A percentile compares a stretch with the other conserved stretches of the same genome.
Evolutionary conservation across 345 rosid species (phyloP).

Genomic region (Microcos paniculata): DNA sequence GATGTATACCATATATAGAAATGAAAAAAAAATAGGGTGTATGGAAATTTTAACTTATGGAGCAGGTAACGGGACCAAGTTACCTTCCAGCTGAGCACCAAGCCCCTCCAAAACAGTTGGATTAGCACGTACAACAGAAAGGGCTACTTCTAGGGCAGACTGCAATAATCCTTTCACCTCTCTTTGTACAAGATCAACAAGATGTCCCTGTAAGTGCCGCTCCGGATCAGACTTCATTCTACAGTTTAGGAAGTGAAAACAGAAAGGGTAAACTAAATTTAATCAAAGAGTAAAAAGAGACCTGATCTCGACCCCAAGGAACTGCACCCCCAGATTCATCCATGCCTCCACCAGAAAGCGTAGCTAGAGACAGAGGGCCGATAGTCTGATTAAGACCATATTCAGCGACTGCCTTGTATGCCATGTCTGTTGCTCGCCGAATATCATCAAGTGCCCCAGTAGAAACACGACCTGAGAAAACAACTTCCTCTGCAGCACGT

Average conservation of each 20-base stretch:
- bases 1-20: neutral
- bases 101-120: slow-evolving; percentile 86
- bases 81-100: slow-evolving; percentile 95
- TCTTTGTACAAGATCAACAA: slow-evolving; percentile 86
- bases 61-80: neutral
- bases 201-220: slow-evolving; percentile 60
- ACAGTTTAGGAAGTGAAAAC: neutral
- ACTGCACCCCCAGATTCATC: slow-evolving; percentile 66
- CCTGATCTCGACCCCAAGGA: slow-evolving; percentile 95
- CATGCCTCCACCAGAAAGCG: slow-evolving; percentile 85
- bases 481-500: slow-evolving; percentile 95
- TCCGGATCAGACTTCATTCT: slow-evolving; percentile 12
- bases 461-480: slow-evolving; percentile 85
- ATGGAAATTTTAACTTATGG: neutral
- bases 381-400: slow-evolving; percentile 88
- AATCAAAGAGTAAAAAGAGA: slow-evolving; percentile 18
- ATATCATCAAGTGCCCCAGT: slow-evolving; percentile 98
- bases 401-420: slow-evolving; percentile 96
- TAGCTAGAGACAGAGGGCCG: slow-evolving; percentile 84
- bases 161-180: slow-evolving; percentile 80
- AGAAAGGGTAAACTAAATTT: neutral
- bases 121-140: slow-evolving; percentile 80
- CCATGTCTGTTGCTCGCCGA: slow-evolving; percentile 90
- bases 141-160: slow-evolving; percentile 75
- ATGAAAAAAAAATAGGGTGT: neutral